Conservation (phyloP, 371 early-diverging fungal genomes). For the Apophysomyces sp. region DNA sequence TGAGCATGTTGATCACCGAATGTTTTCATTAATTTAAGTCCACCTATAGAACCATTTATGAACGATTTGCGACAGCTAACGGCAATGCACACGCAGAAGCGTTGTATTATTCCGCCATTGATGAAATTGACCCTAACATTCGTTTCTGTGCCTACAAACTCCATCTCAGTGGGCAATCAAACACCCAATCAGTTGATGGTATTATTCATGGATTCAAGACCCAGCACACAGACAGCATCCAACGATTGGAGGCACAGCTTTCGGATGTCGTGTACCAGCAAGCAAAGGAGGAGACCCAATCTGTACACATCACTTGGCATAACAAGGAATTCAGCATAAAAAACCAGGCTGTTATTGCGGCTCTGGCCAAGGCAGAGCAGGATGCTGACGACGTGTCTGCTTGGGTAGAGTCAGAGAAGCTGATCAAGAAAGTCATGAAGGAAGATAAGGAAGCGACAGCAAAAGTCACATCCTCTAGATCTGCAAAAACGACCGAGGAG, state of each 20-base stretch:
- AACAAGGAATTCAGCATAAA: slow-evolving; percentile 39
- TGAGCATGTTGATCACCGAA: background rate
- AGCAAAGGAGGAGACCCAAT: slow-evolving; percentile 1
- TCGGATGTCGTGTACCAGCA: slow-evolving; percentile 8
- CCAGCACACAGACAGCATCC: slow-evolving; percentile 41
- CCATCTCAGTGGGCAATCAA: slow-evolving; percentile 30
- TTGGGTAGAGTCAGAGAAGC: slow-evolving; percentile 62
- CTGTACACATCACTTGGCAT: slow-evolving; percentile 40
- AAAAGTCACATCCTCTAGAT: slow-evolving; percentile 73
- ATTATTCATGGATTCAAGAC: slow-evolving; percentile 44
- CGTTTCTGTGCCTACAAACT: slow-evolving; percentile 80
- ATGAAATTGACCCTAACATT: slow-evolving; percentile 80
- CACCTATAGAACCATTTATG: slow-evolving; percentile 58
- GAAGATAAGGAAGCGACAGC: slow-evolving; percentile 67
- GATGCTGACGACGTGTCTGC: slow-evolving; percentile 41
- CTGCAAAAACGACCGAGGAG: slow-evolving; percentile 60
- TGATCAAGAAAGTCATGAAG: slow-evolving; percentile 59
- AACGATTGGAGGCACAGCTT: slow-evolving; percentile 42
- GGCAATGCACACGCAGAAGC: slow-evolving; percentile 59
- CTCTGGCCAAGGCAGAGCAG: slow-evolving; percentile 42
- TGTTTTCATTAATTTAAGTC: background rate
- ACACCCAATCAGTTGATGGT: slow-evolving; percentile 25
- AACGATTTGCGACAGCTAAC: slow-evolving; percentile 53
- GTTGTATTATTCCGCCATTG: slow-evolving; percentile 69
- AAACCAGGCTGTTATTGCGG: slow-evolving; percentile 34